Evolutionary conservation across 371 early-diverging fungal genomes (phyloP), one percentile per base, ranked within the genome.

Genomic region (Mortierella sp.): DNA sequence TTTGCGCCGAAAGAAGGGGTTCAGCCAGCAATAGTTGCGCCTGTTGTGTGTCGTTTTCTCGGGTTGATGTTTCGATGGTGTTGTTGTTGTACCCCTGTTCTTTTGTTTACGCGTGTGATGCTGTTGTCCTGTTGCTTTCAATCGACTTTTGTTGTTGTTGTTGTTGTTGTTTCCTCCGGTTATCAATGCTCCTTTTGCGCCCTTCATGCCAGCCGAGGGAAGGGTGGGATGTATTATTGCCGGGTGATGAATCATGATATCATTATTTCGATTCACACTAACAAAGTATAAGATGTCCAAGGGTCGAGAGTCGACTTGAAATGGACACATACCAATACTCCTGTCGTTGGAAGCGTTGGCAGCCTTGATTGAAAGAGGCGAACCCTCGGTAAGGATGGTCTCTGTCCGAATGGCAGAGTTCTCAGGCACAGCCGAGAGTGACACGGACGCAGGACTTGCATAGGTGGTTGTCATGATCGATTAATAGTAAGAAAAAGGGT

Each of bases 351-450:
- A 16, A 16, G 11, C 5, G 26, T n/a, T 26, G 3, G 48, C 8
- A 1, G 26, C 53, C 68, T 53, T 50, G 43, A n/a, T 65, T 65
- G 65, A 10, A 24, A 10, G n/a, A 14, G 37, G 10, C 40, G 14
- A 31, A 14, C 68, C 19, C 31, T 40, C 52, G 34, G 63, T 52
- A 29, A 31, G n/a, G 45, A 70, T 61, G 14, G 68, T 31, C 14
- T 43, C n/a, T 24, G 71, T 37, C 22, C 19, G 37, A 24, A 39
- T 34, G 48, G 64, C 9, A 16, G 68, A 9, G 40, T 50, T 52
- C 45, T 41, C 52, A n/a, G 70, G 53, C 44, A 65, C 70, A 29
- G 70, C 65, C 3, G 34, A 26, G 47, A 68, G 63, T 5, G 74
- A 40, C 5, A 47, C 63, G 14, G 47, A 39, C 4, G 47, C 45